Conservation (phyloP, 1,284 basidiomycete species). For the Melampsora larici-populina region DNA sequence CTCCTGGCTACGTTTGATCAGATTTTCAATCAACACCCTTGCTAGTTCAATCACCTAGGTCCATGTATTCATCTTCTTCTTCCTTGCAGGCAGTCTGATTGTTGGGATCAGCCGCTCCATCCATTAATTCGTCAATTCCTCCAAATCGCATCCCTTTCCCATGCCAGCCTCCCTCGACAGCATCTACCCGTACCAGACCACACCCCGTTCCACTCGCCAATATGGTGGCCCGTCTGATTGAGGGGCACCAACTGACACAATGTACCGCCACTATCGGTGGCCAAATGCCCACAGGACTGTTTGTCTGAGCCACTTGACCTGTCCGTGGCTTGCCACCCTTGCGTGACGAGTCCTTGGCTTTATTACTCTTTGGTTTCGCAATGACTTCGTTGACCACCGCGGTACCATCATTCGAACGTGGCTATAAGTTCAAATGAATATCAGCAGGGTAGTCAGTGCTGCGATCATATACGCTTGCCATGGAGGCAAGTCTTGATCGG, state of each 20-base stretch:
- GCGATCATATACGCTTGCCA: not conserved
- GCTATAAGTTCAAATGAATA: slow-evolving; percentile 14
- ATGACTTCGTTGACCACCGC: slow-evolving; percentile 6
- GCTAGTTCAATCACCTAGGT: no score
- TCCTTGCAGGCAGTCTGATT: no score
- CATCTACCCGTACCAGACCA: slow-evolving; percentile 80
- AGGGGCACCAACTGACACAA: slow-evolving; percentile 74
- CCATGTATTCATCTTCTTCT: no score
- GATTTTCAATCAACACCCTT: no score
- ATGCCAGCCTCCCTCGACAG: slow-evolving; percentile 44
- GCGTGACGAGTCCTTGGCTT: slow-evolving; percentile 48
- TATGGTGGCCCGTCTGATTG: slow-evolving; percentile 65
- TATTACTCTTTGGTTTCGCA: slow-evolving; percentile 52
- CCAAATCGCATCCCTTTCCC: slow-evolving; percentile 45
- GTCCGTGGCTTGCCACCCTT: slow-evolving; percentile 53
- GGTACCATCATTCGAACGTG: slow-evolving; percentile 34
- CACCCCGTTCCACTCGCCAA: slow-evolving; percentile 73
- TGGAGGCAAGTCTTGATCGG: not conserved
- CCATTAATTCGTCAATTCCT: slow-evolving; percentile 48
- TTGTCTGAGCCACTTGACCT: slow-evolving; percentile 56
- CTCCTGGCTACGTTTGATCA: no score
- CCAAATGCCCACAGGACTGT: slow-evolving; percentile 58
- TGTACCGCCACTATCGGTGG: slow-evolving; percentile 69
- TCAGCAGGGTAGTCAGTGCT: not conserved
- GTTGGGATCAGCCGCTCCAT: slow-evolving; percentile 23